Conservation (phyloP, 2,329 filamentous ascomycete genomes). For the Colletotrichum sp. region DNA sequence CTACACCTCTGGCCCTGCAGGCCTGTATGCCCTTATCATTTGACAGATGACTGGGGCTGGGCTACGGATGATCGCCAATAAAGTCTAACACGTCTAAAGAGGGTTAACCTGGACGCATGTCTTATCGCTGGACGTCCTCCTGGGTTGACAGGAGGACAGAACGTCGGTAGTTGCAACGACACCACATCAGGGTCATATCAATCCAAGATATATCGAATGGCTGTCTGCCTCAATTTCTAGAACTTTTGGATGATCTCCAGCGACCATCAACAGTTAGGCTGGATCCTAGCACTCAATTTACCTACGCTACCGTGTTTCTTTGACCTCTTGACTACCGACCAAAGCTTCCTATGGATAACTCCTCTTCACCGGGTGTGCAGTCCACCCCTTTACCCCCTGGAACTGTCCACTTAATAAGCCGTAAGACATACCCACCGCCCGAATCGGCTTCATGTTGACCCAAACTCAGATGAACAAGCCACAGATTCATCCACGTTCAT, state of each 20-base stretch:
- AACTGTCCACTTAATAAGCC: constrained; percentile 2
- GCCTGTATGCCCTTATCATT: background rate
- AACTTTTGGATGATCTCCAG: background rate
- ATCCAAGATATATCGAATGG: background rate
- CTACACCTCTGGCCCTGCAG: background rate
- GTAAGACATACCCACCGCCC: background rate
- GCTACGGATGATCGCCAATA: background rate
- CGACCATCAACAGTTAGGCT: background rate
- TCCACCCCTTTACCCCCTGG: background rate
- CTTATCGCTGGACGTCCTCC: background rate
- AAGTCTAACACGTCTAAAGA: background rate
- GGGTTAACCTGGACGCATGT: background rate
- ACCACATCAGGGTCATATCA: background rate
- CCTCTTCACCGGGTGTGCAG: background rate
- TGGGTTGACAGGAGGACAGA: background rate
- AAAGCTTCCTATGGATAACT: background rate
- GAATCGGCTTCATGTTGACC: background rate
- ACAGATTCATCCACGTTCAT: background rate
- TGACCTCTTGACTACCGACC: background rate
- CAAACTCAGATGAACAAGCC: background rate
- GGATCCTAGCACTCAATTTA: background rate
- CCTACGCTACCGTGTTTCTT: background rate
- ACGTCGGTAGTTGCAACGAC: background rate
- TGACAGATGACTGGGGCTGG: background rate
- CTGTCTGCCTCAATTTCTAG: background rate